phyloP scores from a whole-genome alignment of 495 filamentous ascomycete species.

The Penicillium roqueforti region DNA sequence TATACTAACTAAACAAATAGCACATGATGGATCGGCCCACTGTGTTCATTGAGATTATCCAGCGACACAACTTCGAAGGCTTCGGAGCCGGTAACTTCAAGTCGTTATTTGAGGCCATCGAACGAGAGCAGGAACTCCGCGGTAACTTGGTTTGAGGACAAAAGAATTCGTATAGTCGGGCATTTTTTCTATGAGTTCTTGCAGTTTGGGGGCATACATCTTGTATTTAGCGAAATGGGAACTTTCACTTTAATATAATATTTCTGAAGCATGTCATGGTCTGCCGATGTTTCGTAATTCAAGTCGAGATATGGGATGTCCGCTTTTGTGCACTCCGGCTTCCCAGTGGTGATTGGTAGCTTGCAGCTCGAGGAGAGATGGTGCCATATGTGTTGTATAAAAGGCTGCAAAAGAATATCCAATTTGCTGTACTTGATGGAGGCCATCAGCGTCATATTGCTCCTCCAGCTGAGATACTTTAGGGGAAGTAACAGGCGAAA shows the following conservation, averaged over 20 bases:
- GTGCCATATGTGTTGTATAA: no score
- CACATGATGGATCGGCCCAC: conserved; percentile 89
- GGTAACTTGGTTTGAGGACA: conserved; percentile 60
- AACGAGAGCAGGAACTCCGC: conserved; percentile 77
- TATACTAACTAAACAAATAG: conserved; percentile 34
- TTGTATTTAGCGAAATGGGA: background rate
- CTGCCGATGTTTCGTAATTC: background rate
- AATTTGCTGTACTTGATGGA: no score
- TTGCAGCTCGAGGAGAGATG: no score
- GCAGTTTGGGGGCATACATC: background rate
- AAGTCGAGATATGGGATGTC: background rate
- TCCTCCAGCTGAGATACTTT: no score
- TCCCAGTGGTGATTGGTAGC: background rate
- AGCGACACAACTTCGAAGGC: conserved; percentile 78
- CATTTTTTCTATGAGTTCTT: background rate
- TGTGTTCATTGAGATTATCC: conserved; percentile 92
- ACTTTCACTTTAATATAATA: background rate
- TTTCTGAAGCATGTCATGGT: background rate
- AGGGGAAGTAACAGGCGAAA: no score
- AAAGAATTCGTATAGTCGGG: background rate
- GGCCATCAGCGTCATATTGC: no score
- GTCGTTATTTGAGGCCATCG: conserved; percentile 87
- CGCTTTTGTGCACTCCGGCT: background rate
- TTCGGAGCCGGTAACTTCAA: conserved; percentile 97
- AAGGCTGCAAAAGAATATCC: no score